Conservation (phyloP, 2,329 filamentous ascomycete genomes). For the Lizonia empirigonia region DNA sequence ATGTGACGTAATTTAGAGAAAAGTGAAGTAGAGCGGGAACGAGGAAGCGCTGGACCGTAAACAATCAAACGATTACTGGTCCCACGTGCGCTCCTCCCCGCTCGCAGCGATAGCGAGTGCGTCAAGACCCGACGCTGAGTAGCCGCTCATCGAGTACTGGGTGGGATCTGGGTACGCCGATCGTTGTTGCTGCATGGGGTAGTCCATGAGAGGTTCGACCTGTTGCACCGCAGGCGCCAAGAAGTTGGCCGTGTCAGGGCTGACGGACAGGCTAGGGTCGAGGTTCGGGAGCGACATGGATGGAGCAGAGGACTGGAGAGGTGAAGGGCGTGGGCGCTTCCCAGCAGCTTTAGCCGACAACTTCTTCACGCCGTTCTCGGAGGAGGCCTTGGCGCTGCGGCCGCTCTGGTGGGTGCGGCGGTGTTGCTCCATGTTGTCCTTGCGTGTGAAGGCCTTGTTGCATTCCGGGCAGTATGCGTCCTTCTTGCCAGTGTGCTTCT, state of each 20-base stretch:
- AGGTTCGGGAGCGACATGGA: constrained; percentile 33
- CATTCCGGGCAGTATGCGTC: constrained; percentile 73
- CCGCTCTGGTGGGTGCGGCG: constrained; percentile 72
- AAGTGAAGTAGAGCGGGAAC: neutral
- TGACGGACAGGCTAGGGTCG: constrained; percentile 36
- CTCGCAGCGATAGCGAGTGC: constrained; percentile 47
- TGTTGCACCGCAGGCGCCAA: constrained; percentile 39
- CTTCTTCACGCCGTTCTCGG: constrained; percentile 46
- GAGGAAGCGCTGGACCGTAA: neutral
- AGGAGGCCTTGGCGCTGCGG: constrained; percentile 47
- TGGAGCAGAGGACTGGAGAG: constrained; percentile 34
- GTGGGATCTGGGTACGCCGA: constrained; percentile 43
- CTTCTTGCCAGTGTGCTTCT: constrained; percentile 83
- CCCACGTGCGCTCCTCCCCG: constrained; percentile 47
- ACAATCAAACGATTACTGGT: constrained; percentile 23
- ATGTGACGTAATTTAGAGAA: constrained; percentile 4
- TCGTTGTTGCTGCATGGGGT: constrained; percentile 20
- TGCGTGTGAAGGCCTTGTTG: constrained; percentile 79
- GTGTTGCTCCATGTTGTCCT: constrained; percentile 89
- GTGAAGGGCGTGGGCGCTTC: constrained; percentile 43
- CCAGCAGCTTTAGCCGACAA: constrained; percentile 42
- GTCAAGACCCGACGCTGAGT: constrained; percentile 44
- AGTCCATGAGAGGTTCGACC: constrained; percentile 31
- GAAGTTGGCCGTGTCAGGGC: constrained; percentile 34
- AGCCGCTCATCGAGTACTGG: constrained; percentile 30